A percentile compares a stretch with the other conserved stretches of the same genome.
These are phyloP conservation scores for Aspergillus carbonarius DNA, from an alignment of 2,329 filamentous ascomycete species.

Conservation along the genomic window DNA sequence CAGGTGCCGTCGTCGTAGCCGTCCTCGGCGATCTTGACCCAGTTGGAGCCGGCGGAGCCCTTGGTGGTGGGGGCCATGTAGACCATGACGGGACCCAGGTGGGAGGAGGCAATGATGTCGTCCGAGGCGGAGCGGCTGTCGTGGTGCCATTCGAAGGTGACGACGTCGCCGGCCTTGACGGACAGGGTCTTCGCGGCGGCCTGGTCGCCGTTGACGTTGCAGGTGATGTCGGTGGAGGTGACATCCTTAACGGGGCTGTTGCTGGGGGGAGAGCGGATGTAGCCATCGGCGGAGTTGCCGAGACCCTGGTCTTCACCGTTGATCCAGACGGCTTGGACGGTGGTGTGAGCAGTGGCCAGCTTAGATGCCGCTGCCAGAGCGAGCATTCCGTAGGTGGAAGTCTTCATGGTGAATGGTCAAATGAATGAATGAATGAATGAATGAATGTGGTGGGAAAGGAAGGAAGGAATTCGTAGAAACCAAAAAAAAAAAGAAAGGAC, in stretches of 20 bases:
- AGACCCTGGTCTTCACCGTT: slow-evolving; percentile 23
- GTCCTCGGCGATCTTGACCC: slow-evolving; percentile 25
- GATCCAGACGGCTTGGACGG: slow-evolving; percentile 24
- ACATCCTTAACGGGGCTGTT: slow-evolving; percentile 24
- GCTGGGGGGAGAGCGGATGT: slow-evolving; percentile 23
- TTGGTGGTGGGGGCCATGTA: slow-evolving; percentile 23
- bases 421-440: slow-evolving; percentile 2
- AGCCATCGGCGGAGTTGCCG: slow-evolving; percentile 19
- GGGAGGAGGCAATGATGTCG: slow-evolving; percentile 25
- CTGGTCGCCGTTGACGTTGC: slow-evolving; percentile 21
- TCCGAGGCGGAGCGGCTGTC: slow-evolving; percentile 15
- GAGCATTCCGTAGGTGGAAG: slow-evolving; percentile 20
- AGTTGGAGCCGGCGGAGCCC: slow-evolving; percentile 19
- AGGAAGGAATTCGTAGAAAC: slow-evolving; percentile 3
- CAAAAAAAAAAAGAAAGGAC: slow-evolving; percentile 7
- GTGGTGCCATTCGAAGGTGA: slow-evolving; percentile 28
- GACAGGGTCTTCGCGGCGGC: slow-evolving; percentile 19
- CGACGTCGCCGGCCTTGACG: slow-evolving; percentile 22
- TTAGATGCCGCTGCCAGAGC: slow-evolving; percentile 26
- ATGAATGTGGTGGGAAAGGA: not conserved
- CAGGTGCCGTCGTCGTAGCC: slow-evolving; percentile 21
- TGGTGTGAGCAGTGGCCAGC: slow-evolving; percentile 21
- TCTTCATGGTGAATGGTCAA: slow-evolving; percentile 16
- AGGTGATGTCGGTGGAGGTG: slow-evolving; percentile 23
- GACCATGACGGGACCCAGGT: slow-evolving; percentile 20